Conservation (phyloP, 2,329 filamentous ascomycete genomes). For the Aspergillus sclerotialis region DNA sequence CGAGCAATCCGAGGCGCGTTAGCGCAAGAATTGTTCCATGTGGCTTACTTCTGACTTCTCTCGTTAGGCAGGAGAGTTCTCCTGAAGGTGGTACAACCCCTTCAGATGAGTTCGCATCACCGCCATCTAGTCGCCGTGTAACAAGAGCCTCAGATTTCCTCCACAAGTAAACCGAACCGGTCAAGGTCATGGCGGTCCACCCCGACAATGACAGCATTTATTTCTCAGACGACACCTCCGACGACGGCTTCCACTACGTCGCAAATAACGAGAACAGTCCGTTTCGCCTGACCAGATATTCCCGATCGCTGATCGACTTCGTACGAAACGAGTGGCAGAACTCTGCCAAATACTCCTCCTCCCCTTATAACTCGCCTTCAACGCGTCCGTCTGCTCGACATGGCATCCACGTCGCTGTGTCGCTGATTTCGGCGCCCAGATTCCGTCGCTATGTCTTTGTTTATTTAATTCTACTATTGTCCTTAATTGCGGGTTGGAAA, state of each 20-base stretch:
- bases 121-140: too few species aligned
- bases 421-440: conserved; percentile 32
- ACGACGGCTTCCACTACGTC: conserved; percentile 12
- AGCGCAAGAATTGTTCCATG: too few species aligned
- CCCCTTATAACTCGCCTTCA: conserved; percentile 13
- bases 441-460: conserved; percentile 34
- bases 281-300: conserved; percentile 8
- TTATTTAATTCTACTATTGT: conserved; percentile 25
- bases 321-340: conserved; percentile 34
- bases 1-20: too few species aligned
- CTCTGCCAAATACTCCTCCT: conserved; percentile 14
- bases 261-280: conserved; percentile 4
- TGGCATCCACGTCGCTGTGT: conserved; percentile 20
- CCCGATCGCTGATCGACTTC: conserved; percentile 31
- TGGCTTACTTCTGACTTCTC: too few species aligned
- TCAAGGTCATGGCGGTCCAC: conserved; percentile 5
- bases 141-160: too few species aligned
- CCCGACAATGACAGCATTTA: conserved; percentile 20
- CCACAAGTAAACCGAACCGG: too few species aligned
- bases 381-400: conserved; percentile 12
- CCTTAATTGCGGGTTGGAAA: conserved; percentile 28
- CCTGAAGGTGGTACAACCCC: too few species aligned
- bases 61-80: too few species aligned
- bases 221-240: conserved; percentile 26
- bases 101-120: background rate